Evolutionary conservation across 805 yeast species (phyloP).

Genomic region (Cyberlindnera sargentensis): DNA sequence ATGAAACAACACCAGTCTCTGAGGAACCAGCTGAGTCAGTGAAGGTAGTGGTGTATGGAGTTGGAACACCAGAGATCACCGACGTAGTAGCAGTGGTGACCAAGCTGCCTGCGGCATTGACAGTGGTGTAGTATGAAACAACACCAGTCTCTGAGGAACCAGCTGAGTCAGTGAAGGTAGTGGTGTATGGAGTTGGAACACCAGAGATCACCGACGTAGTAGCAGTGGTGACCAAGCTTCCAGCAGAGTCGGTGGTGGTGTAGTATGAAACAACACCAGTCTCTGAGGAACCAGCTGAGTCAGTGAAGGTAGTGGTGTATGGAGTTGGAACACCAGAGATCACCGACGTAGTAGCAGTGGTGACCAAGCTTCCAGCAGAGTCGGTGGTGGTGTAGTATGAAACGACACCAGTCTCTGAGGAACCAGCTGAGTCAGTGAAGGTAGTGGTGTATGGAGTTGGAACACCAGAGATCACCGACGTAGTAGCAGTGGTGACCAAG

Average conservation of each 20-base stretch:
- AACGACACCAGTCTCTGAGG: neutral
- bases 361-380: neutral
- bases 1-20: too few species aligned
- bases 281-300: neutral
- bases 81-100: too few species aligned
- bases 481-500: neutral
- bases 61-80: too few species aligned
- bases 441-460: constrained; percentile 2
- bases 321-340: constrained; percentile 3
- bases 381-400: constrained; percentile 4
- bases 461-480: neutral
- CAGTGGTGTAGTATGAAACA: constrained; percentile 3
- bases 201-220: too few species aligned
- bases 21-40: too few species aligned
- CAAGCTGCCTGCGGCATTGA: neutral
- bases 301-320: constrained; percentile 7
- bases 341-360: constrained; percentile 1
- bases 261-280: constrained; percentile 3
- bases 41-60: too few species aligned
- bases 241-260: constrained; percentile 1
- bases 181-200: neutral
- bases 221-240: too few species aligned
- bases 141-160: constrained; percentile 1
- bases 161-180: constrained; percentile 2
- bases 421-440: constrained; percentile 1